Evolutionary conservation across 2,329 filamentous ascomycete species (phyloP).

Genomic region (Phyllosticta citribraziliensis): DNA sequence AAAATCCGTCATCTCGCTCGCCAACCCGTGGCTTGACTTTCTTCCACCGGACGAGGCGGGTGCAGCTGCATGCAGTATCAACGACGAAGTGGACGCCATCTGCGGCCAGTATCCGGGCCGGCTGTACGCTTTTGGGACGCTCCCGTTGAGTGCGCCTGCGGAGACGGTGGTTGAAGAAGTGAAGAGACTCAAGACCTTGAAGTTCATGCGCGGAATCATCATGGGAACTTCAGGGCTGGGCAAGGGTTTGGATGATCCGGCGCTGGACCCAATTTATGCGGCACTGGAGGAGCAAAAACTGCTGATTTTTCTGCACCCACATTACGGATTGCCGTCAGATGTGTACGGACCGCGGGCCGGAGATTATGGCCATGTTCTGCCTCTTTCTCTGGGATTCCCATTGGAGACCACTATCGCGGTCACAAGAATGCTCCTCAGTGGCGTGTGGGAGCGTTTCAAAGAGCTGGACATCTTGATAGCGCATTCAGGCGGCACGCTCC

Average conservation of each 20-base stretch:
- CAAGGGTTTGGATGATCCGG: constrained; percentile 64
- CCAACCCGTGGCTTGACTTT: constrained; percentile 93
- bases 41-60: constrained; percentile 52
- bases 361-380: constrained; percentile 77
- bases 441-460: constrained; percentile 69
- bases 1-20: constrained; percentile 76
- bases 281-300: constrained; percentile 56
- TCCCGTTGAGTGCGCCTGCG: constrained; percentile 62
- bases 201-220: constrained; percentile 73
- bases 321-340: constrained; percentile 74
- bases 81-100: constrained; percentile 65
- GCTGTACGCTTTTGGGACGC: constrained; percentile 72
- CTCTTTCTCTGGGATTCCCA: constrained; percentile 77
- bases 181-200: constrained; percentile 48
- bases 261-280: constrained; percentile 60
- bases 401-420: constrained; percentile 90
- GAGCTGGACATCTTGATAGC: constrained; percentile 67
- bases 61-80: constrained; percentile 56
- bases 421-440: constrained; percentile 74
- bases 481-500: constrained; percentile 80
- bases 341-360: constrained; percentile 69
- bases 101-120: constrained; percentile 57
- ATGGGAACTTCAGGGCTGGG: constrained; percentile 78
- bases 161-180: constrained; percentile 57
- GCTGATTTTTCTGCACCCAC: constrained; percentile 77